A percentile compares a stretch with the other conserved stretches of the same genome.
phyloP scores from a whole-genome alignment of 768 basidiomycete species.

The Agaricus sinodeliciosus region DNA sequence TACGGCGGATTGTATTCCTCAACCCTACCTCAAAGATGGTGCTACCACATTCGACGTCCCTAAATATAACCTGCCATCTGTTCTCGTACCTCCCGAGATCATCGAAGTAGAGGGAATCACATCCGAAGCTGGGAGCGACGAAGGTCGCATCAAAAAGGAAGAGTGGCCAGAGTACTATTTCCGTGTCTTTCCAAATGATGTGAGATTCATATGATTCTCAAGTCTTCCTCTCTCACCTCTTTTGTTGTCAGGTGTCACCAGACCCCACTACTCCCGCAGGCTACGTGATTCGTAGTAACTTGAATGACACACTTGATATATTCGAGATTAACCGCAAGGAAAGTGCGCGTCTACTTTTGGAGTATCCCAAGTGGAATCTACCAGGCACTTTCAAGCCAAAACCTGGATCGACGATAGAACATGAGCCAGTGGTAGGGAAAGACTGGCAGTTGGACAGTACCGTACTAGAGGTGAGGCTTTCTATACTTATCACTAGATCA shows the following conservation, averaged over 20 bases:
- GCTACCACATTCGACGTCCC: slow-evolving; percentile 21
- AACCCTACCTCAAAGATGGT: slow-evolving; percentile 41
- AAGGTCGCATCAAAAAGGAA: slow-evolving; percentile 69
- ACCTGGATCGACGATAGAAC: slow-evolving; percentile 48
- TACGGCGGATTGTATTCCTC: slow-evolving; percentile 48
- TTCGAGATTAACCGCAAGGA: slow-evolving; percentile 97
- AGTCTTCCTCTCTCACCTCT: slow-evolving; percentile 5
- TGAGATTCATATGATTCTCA: slow-evolving; percentile 15
- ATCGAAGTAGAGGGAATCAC: slow-evolving; percentile 73
- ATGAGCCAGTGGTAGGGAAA: slow-evolving; percentile 51
- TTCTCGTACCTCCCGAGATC: slow-evolving; percentile 83
- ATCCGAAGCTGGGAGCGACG: slow-evolving; percentile 56
- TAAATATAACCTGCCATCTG: slow-evolving; percentile 65
- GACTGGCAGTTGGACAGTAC: slow-evolving; percentile 89
- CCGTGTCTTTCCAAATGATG: slow-evolving; percentile 58
- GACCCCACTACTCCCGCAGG: slow-evolving; percentile 68
- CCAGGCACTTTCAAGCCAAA: slow-evolving; percentile 81
- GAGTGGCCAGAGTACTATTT: slow-evolving; percentile 76
- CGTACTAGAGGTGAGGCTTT: slow-evolving; percentile 63
- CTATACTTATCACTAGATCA: background rate
- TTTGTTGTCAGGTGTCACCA: slow-evolving; percentile 56
- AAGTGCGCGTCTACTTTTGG: slow-evolving; percentile 78
- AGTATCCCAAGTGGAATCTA: slow-evolving; percentile 79
- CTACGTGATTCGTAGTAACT: slow-evolving; percentile 67
- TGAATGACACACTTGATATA: slow-evolving; percentile 77